Base-by-base conservation (phyloP, 176 grass and related monocot species). In the Dactylis glomerata region DNA sequence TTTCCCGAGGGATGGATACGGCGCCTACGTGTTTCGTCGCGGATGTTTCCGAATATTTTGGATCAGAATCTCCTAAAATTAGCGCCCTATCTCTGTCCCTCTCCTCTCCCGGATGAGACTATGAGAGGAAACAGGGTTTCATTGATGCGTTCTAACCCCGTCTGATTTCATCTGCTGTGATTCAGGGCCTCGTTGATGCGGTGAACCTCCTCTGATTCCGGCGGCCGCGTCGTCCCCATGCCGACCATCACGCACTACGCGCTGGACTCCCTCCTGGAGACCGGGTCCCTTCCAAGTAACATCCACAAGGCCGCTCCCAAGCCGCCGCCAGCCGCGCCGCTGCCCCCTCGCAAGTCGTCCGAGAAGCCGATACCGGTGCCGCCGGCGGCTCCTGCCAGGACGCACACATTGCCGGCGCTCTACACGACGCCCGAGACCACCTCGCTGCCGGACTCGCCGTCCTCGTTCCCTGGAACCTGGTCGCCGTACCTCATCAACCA, bases 401-500 rank as follows among this genome's bases (percentile, higher is more conserved):
- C 74, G 1, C 89, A 87, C 76, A 90, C 90, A 12, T 92, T 81
- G 19, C 92, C 92, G 6, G 84, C 87, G 0, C 91, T 95, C 61
- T 98, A 98, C 51, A 72, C 93, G 37, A 95, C 96, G 37, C 91
- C 93, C 1, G 83, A 90, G 81, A 88, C 61, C 83, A 93, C 89
- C 2, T 65, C 89, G 1, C 85, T 98, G 75, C 93, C 91, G 1
- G 96, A 94, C 56, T 90, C 89, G 38, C 91, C 93, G 10, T 95
- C 92, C 5, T 98, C 87, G 1, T 98, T 92, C 63, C 88, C 91
- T 0, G 91, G 88, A 37, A 87, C 90, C 31, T 85, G 88, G 46
- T 98, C 96, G 10, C 96, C 96, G 0, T 98, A 98, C 38, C 52
- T 98, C 30, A 79, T 98, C 89, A 98, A 94, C 81, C 91, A 98